These are phyloP conservation scores for Lasiodiplodia sp. DNA, from an alignment of 2,329 filamentous ascomycete species.

Conservation along the genomic window DNA sequence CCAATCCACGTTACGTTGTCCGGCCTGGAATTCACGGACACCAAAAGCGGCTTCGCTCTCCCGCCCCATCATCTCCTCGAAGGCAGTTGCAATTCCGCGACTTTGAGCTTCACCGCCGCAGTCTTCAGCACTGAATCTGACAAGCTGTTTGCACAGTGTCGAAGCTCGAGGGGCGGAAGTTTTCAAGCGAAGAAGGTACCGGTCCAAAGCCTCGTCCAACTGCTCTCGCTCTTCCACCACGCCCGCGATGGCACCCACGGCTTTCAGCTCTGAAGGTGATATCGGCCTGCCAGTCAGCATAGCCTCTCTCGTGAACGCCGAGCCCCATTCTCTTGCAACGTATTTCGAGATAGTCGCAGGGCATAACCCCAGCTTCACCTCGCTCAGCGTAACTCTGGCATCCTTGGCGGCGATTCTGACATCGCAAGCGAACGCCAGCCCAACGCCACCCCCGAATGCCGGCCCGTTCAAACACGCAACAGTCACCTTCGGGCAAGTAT, in stretches of 20 bases:
- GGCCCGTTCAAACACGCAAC: slow-evolving; percentile 54
- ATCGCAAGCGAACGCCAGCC: slow-evolving; percentile 54
- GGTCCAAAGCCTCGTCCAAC: slow-evolving; percentile 36
- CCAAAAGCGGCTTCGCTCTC: slow-evolving; percentile 28
- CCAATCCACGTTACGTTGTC: slow-evolving; percentile 29
- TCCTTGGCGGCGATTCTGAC: slow-evolving; percentile 40
- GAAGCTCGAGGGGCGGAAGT: slow-evolving; percentile 4
- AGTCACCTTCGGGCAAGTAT: slow-evolving; percentile 50
- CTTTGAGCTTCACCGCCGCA: neutral
- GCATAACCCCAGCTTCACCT: slow-evolving; percentile 50
- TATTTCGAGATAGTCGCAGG: slow-evolving; percentile 52
- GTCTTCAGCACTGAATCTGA: neutral
- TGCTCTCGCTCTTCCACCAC: slow-evolving; percentile 34
- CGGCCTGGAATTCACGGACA: slow-evolving; percentile 30
- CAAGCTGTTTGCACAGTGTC: neutral
- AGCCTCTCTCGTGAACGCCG: slow-evolving; percentile 46
- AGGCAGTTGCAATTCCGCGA: slow-evolving; percentile 22
- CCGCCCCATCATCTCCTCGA: slow-evolving; percentile 31
- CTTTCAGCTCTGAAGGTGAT: slow-evolving; percentile 38
- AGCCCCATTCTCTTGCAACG: slow-evolving; percentile 49
- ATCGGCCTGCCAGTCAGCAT: slow-evolving; percentile 49
- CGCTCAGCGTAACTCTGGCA: slow-evolving; percentile 46
- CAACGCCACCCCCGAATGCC: slow-evolving; percentile 54
- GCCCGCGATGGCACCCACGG: slow-evolving; percentile 36
- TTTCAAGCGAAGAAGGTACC: slow-evolving; percentile 35